Percentiles rank a stretch among this genome's conserved stretches.
Conservation (phyloP, 768 basidiomycete species). For the Leccinum subgranulosum region DNA sequence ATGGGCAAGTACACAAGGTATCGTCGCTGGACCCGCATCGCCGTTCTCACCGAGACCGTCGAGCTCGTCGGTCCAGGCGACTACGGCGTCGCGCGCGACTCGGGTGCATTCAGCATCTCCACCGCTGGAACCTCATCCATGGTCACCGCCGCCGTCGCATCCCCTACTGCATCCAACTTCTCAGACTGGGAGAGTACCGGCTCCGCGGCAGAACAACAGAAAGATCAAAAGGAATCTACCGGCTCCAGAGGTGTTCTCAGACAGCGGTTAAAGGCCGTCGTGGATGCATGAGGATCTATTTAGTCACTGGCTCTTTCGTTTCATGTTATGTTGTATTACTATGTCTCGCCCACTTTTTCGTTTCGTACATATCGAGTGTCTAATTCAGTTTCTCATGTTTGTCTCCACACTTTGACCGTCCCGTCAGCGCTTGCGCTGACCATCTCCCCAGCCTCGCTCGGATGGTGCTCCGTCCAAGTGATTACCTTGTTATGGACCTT, state of each 20-base stretch:
- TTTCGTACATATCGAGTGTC: neutral
- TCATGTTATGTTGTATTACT: slow-evolving; percentile 24
- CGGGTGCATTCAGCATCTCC: slow-evolving; percentile 18
- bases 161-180: slow-evolving; percentile 28
- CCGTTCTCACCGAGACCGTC: slow-evolving; percentile 69
- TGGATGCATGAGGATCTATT: slow-evolving; percentile 23
- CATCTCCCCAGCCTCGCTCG: slow-evolving; percentile 76
- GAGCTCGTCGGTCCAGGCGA: slow-evolving; percentile 47
- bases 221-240: slow-evolving; percentile 16
- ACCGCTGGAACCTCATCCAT: slow-evolving; percentile 19
- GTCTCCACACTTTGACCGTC: slow-evolving; percentile 84
- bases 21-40: slow-evolving; percentile 83
- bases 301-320: slow-evolving; percentile 12
- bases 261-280: slow-evolving; percentile 29
- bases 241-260: slow-evolving; percentile 20
- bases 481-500: slow-evolving; percentile 81
- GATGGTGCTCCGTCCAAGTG: slow-evolving; percentile 92
- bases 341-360: neutral
- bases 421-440: slow-evolving; percentile 90
- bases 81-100: slow-evolving; percentile 29
- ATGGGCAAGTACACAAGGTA: slow-evolving; percentile 91
- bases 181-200: slow-evolving; percentile 31
- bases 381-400: slow-evolving; percentile 28
- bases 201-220: slow-evolving; percentile 21
- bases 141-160: slow-evolving; percentile 21